Conservation (phyloP, 768 basidiomycete species). For the Suillus alpinus region DNA sequence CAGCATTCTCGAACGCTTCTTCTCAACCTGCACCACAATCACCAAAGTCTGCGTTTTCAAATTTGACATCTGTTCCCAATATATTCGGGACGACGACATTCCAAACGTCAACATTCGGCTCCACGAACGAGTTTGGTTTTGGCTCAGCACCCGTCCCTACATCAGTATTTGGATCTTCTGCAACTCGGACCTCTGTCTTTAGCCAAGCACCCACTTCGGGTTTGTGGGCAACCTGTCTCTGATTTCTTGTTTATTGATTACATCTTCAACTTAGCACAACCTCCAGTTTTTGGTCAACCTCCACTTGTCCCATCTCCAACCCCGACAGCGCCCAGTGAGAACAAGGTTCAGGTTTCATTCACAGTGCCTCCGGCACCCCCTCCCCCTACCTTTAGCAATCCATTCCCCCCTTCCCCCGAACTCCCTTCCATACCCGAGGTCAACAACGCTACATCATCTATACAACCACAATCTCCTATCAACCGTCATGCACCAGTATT, state of each 20-base stretch:
- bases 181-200: neutral
- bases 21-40: conserved; percentile 15
- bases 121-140: conserved; percentile 7
- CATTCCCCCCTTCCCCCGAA: neutral
- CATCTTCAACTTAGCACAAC: neutral
- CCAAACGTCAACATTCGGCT: conserved; percentile 17
- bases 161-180: conserved; percentile 10
- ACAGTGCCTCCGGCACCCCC: neutral
- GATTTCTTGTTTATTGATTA: neutral
- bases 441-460: neutral
- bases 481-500: conserved; percentile 20
- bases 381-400: neutral
- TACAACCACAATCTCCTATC: conserved; percentile 13
- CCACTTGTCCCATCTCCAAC: neutral
- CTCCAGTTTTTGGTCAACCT: neutral
- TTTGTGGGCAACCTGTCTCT: neutral
- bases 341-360: neutral
- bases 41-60: conserved; percentile 32
- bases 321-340: neutral
- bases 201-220: neutral
- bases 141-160: conserved; percentile 2
- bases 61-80: conserved; percentile 31
- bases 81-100: conserved; percentile 27
- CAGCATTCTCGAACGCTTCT: conserved; percentile 16
- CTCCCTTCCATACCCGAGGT: neutral